phyloP scores from a whole-genome alignment of 2,329 filamentous ascomycete genomes.

The Septoria linicola region DNA sequence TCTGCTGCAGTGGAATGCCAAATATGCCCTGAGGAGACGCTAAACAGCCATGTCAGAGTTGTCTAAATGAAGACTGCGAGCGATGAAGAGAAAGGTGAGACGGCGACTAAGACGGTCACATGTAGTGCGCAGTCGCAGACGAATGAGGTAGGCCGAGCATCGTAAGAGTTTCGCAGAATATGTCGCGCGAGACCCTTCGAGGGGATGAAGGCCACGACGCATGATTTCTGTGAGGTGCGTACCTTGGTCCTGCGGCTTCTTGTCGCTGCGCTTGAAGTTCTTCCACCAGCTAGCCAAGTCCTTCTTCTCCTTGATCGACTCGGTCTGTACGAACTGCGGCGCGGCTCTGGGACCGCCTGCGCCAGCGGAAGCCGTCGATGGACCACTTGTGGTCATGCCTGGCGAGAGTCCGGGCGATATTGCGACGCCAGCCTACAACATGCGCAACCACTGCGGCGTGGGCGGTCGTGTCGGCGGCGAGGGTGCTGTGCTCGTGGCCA shows the following conservation, averaged over 20 bases:
- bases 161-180: background rate
- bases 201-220: conserved; percentile 5
- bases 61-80: no score
- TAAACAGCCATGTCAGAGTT: conserved; percentile 21
- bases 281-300: conserved; percentile 98
- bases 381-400: conserved; percentile 43
- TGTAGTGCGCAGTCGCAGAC: background rate
- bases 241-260: conserved; percentile 65
- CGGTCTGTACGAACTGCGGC: conserved; percentile 50
- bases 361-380: conserved; percentile 45
- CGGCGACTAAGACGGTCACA: no score
- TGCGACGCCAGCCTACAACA: conserved; percentile 27
- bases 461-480: no score
- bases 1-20: conserved; percentile 86
- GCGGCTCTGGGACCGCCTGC: conserved; percentile 45
- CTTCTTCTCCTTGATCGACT: conserved; percentile 77
- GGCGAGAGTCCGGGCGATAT: conserved; percentile 23
- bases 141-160: background rate
- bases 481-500: no score
- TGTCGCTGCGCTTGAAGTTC: conserved; percentile 72
- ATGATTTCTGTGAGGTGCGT: conserved; percentile 33
- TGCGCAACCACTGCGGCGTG: conserved; percentile 21
- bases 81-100: no score
- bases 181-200: conserved; percentile 2
- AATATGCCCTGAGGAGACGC: conserved; percentile 73